These are phyloP conservation scores for Cylindrotheca closterium DNA, from an alignment of 108 stramenopile species.

Conservation along the genomic window DNA sequence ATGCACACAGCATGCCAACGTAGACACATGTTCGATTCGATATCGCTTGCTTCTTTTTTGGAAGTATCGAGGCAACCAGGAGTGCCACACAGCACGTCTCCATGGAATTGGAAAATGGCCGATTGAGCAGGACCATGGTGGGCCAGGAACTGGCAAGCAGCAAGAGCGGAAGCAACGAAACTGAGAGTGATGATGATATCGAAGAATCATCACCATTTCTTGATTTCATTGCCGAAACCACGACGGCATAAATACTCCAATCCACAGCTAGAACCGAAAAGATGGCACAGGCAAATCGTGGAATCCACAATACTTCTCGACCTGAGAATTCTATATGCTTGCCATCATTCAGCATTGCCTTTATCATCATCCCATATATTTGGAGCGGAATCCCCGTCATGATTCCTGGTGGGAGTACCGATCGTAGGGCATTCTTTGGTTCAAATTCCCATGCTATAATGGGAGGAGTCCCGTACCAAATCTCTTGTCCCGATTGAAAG, in stretches of 20 bases:
- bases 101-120: slow-evolving; percentile 81
- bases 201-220: slow-evolving; percentile 7
- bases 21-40: slow-evolving; percentile 9
- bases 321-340: slow-evolving; percentile 59
- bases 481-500: slow-evolving; percentile 82
- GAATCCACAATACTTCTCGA: slow-evolving; percentile 60
- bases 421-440: slow-evolving; percentile 69
- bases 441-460: slow-evolving; percentile 78
- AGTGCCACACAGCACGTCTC: slow-evolving; percentile 67
- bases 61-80: slow-evolving; percentile 37
- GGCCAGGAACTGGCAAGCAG: slow-evolving; percentile 73
- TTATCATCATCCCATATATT: slow-evolving; percentile 29
- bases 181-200: neutral
- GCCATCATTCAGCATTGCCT: slow-evolving; percentile 17
- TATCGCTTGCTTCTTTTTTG: slow-evolving; percentile 2
- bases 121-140: slow-evolving; percentile 48
- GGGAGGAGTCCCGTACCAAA: slow-evolving; percentile 61
- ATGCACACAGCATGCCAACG: slow-evolving; percentile 53
- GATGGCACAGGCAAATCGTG: slow-evolving; percentile 61
- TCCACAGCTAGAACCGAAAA: slow-evolving; percentile 61
- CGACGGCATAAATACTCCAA: slow-evolving; percentile 46
- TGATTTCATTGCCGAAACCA: neutral
- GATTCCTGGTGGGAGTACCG: slow-evolving; percentile 62
- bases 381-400: slow-evolving; percentile 67
- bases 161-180: slow-evolving; percentile 48